Evolutionary conservation across 2,329 filamentous ascomycete species (phyloP).

Genomic region (Arthroderma sp.): DNA sequence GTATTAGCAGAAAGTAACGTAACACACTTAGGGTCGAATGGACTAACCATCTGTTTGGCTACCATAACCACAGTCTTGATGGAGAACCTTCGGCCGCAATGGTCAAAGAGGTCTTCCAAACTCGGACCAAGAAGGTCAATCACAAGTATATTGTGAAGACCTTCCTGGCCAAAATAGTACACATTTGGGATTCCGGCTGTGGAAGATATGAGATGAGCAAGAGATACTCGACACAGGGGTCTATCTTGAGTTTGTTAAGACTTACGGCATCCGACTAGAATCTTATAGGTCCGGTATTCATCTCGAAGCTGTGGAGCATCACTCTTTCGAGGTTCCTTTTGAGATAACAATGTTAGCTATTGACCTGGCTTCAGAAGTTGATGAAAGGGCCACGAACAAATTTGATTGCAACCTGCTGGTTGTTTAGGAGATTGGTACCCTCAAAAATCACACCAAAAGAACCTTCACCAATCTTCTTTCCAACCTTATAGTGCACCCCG

Average conservation of each 20-base stretch:
- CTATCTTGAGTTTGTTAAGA: constrained; percentile 19
- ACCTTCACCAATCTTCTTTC: constrained; percentile 98
- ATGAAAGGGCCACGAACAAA: constrained; percentile 54
- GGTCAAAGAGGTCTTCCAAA: constrained; percentile 92
- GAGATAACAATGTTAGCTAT: constrained; percentile 12
- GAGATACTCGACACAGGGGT: too few relatives aligned
- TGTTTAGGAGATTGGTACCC: constrained; percentile 95
- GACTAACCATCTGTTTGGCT: constrained; percentile 83
- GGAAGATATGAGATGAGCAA: constrained; percentile 1
- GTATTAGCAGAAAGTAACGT: constrained; percentile 16
- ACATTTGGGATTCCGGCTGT: constrained; percentile 96
- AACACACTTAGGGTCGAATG: neutral
- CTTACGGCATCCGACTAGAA: constrained; percentile 97
- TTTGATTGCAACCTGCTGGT: constrained; percentile 98
- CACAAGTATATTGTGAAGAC: constrained; percentile 95
- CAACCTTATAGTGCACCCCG: constrained; percentile 95
- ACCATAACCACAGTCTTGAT: constrained; percentile 99
- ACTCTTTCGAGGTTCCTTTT: constrained; percentile 93
- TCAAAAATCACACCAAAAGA: constrained; percentile 98
- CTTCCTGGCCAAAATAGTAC: constrained; percentile 98
- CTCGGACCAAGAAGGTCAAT: constrained; percentile 93
- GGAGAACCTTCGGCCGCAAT: constrained; percentile 86
- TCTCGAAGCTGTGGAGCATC: constrained; percentile 95
- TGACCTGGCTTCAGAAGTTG: neutral
- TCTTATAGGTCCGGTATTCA: constrained; percentile 99